phyloP scores from a whole-genome alignment of 768 basidiomycete species.

The Jaapia argillacea region DNA sequence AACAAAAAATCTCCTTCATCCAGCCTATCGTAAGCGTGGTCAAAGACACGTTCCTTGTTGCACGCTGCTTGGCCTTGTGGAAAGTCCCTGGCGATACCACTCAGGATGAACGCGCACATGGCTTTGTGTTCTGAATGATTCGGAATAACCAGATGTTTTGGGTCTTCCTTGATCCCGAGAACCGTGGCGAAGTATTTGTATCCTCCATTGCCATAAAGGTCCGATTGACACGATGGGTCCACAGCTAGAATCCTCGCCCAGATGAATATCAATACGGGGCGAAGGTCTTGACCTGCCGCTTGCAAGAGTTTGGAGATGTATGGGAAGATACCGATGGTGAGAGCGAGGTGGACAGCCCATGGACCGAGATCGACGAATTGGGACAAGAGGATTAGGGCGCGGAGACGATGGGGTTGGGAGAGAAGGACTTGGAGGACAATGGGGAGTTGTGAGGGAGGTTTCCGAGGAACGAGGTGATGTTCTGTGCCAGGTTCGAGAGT shows the following conservation, averaged over 20 bases:
- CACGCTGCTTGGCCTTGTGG: conserved; percentile 83
- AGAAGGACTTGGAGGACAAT: conserved; percentile 96
- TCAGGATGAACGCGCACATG: conserved; percentile 96
- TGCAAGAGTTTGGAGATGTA: conserved; percentile 96
- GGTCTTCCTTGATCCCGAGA: conserved; percentile 57
- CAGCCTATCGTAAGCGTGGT: conserved; percentile 75
- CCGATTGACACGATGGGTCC: conserved; percentile 86
- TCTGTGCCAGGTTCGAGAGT: conserved; percentile 8
- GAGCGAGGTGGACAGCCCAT: conserved; percentile 94
- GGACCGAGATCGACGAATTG: conserved; percentile 98
- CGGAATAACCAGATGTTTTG: conserved; percentile 50
- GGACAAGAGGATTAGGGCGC: conserved; percentile 90
- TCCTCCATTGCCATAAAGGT: conserved; percentile 74
- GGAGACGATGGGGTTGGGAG: conserved; percentile 90
- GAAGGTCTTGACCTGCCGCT: conserved; percentile 90
- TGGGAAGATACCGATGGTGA: conserved; percentile 96
- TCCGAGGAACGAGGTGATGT: conserved; percentile 65
- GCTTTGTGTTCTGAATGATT: conserved; percentile 94
- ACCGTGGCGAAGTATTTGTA: conserved; percentile 83
- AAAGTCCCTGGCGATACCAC: conserved; percentile 84
- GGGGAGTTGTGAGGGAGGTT: conserved; percentile 94
- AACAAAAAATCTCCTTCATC: conserved; percentile 88
- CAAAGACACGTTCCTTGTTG: conserved; percentile 72
- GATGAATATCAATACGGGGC: conserved; percentile 96
- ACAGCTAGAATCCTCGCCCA: conserved; percentile 98